Evolutionary conservation across 768 basidiomycete species (phyloP).

Genomic region (Cystofilobasidium capitatum): DNA sequence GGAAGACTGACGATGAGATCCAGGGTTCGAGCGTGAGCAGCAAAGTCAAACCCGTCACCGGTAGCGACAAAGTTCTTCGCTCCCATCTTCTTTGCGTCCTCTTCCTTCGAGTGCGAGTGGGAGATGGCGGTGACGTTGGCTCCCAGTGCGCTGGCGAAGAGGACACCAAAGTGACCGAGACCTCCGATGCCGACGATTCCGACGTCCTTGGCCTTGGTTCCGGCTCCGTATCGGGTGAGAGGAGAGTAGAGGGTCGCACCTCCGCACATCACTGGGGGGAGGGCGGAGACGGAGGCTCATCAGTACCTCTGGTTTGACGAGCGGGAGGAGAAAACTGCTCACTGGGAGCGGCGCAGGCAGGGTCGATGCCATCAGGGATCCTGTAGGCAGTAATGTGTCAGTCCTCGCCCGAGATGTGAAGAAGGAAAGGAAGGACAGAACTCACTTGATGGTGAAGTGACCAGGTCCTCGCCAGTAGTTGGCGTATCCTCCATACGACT

Average conservation of each 20-base stretch:
- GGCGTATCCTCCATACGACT: conserved; percentile 47
- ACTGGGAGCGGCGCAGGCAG: conserved; percentile 50
- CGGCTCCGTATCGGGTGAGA: conserved; percentile 48
- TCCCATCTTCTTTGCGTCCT: conserved; percentile 52
- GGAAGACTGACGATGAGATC: conserved; percentile 8
- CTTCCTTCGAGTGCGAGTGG: conserved; percentile 48
- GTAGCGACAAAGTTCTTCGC: conserved; percentile 35
- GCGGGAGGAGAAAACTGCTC: neutral
- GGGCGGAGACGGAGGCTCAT: neutral
- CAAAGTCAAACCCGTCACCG: neutral
- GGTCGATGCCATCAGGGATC: conserved; percentile 46
- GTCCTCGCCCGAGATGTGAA: neutral
- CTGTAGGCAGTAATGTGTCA: too few relatives aligned
- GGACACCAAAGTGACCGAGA: conserved; percentile 37
- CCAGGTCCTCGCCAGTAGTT: conserved; percentile 42
- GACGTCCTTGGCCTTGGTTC: conserved; percentile 52
- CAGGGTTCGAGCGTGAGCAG: neutral
- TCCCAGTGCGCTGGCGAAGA: conserved; percentile 51
- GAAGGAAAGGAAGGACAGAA: neutral
- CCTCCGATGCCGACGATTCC: conserved; percentile 58
- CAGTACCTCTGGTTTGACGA: neutral
- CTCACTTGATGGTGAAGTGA: conserved; percentile 47
- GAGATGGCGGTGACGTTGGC: conserved; percentile 54
- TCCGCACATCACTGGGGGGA: conserved; percentile 46
- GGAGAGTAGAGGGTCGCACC: conserved; percentile 57